phyloP scores from a whole-genome alignment of 1,284 basidiomycete species.

The Trichosporon ovoides region DNA sequence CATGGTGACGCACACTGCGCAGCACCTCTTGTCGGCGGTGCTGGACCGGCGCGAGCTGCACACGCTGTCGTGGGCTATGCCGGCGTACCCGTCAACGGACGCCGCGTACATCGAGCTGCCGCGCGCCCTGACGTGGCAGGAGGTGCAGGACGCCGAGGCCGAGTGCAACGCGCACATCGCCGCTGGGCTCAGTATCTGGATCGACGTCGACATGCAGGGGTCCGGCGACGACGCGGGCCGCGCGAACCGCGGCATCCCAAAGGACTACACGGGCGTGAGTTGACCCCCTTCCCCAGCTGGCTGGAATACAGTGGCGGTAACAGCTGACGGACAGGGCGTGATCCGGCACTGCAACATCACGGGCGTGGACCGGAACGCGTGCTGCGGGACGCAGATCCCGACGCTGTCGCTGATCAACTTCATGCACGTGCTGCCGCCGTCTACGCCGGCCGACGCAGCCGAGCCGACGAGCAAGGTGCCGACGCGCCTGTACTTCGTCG shows the following conservation, averaged over 20 bases:
- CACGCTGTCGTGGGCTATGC: slow-evolving; percentile 68
- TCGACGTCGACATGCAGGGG: slow-evolving; percentile 36
- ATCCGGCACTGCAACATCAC: slow-evolving; percentile 76
- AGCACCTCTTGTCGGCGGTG: slow-evolving; percentile 76
- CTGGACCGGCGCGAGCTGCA: slow-evolving; percentile 67
- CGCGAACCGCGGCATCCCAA: slow-evolving; percentile 61
- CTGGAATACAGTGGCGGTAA: too few relatives aligned
- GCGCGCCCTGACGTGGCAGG: slow-evolving; percentile 60
- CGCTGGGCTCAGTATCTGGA: slow-evolving; percentile 32
- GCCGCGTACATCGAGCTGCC: slow-evolving; percentile 71
- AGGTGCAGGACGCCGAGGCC: slow-evolving; percentile 61
- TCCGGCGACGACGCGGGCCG: slow-evolving; percentile 52
- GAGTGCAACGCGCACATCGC: slow-evolving; percentile 60
- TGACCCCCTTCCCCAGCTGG: background rate
- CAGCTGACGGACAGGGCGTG: slow-evolving; percentile 53
- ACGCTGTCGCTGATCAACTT: slow-evolving; percentile 35
- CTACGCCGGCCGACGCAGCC: slow-evolving; percentile 50
- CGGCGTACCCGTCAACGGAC: slow-evolving; percentile 57
- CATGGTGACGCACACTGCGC: slow-evolving; percentile 76
- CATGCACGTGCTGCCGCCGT: slow-evolving; percentile 47
- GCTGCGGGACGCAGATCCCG: slow-evolving; percentile 72
- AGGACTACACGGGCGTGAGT: slow-evolving; percentile 46
- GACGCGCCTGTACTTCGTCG: slow-evolving; percentile 69
- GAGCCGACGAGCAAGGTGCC: slow-evolving; percentile 52
- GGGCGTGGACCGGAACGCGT: slow-evolving; percentile 70